These are phyloP conservation scores for Lachancea cidri DNA, from an alignment of 805 yeast species.

Conservation along the genomic window DNA sequence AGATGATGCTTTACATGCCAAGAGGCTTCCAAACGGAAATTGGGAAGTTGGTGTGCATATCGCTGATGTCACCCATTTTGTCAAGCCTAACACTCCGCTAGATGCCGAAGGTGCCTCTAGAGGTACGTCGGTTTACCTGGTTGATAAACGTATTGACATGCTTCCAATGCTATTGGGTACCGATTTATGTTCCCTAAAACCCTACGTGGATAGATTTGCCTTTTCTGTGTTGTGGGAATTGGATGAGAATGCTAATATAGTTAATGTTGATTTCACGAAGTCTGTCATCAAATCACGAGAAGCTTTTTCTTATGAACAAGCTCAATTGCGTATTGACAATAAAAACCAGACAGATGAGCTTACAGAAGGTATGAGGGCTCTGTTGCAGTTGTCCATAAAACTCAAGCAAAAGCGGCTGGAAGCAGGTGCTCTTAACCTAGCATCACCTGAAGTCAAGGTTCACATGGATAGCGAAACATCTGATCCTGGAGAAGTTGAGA, in stretches of 20 bases:
- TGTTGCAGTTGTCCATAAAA: constrained; percentile 73
- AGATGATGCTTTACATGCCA: constrained; percentile 95
- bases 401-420: constrained; percentile 81
- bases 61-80: constrained; percentile 98
- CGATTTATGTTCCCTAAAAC: constrained; percentile 89
- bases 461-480: constrained; percentile 96
- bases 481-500: constrained; percentile 93
- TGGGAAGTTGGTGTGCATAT: constrained; percentile 98
- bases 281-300: constrained; percentile 87
- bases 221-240: constrained; percentile 96
- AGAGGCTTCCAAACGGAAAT: constrained; percentile 80
- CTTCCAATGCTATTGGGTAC: constrained; percentile 93
- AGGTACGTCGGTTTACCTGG: constrained; percentile 95
- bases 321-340: constrained; percentile 90
- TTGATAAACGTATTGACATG: constrained; percentile 98
- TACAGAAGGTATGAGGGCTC: constrained; percentile 82
- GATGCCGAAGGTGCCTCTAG: constrained; percentile 96
- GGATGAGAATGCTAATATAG: constrained; percentile 79
- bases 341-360: constrained; percentile 67
- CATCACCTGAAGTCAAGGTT: constrained; percentile 97
- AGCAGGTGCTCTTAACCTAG: constrained; percentile 94
- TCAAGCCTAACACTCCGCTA: constrained; percentile 83
- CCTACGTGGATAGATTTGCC: constrained; percentile 93
- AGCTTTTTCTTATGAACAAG: constrained; percentile 91
- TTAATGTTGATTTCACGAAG: constrained; percentile 72